Evolutionary conservation across 2,329 filamentous ascomycete genomes (phyloP), one percentile per base, ranked within the genome.

Genomic region (Ascocoryne sarcoides): DNA sequence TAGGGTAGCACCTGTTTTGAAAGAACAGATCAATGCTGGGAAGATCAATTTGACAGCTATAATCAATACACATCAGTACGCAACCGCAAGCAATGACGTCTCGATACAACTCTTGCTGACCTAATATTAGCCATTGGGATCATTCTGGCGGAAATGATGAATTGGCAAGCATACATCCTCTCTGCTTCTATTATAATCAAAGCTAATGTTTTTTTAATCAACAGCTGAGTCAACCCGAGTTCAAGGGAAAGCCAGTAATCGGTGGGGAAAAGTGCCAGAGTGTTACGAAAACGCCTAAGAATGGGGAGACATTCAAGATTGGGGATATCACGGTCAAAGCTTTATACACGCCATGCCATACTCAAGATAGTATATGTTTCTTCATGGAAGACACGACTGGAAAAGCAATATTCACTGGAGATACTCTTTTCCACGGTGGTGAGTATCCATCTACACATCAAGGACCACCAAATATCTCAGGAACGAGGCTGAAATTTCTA

Each of bases 281-380:
- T 17, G 90, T 95, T 34, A 88, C 81, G 17, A 71, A 71, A 53
- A 93, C 83, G 0, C 90, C 90, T 0, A 64, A 66, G 2, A 76
- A 96, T 60, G 78, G 80, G 29, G 77, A 86, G 50, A 76, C 70
- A 3, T 95, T 95, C 69, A 82, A 76, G 48, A 77, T 98, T 47
- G 92, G 92, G 41, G 73, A 74, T 51, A 92, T 98, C 61, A 73
- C 75, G 10, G 82, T 95, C 42, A 90, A 76, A 59, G 84, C 85
- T 17, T 69, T 96, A n/a, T 84, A 96, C 65, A 98, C 92, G 10
- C 92, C 92, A 2, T 98, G 92, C 63, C 92, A 98, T 62, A 98
- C 92, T 1, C 89, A 95, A 66, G 92, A 98, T 66, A 95, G 89
- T 62, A 95, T 98, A 60, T 98, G 92, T 70, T 98, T 81, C 68